These are phyloP conservation scores for Cadophora malorum DNA, from an alignment of 2,329 filamentous ascomycete species.

Conservation along the genomic window DNA sequence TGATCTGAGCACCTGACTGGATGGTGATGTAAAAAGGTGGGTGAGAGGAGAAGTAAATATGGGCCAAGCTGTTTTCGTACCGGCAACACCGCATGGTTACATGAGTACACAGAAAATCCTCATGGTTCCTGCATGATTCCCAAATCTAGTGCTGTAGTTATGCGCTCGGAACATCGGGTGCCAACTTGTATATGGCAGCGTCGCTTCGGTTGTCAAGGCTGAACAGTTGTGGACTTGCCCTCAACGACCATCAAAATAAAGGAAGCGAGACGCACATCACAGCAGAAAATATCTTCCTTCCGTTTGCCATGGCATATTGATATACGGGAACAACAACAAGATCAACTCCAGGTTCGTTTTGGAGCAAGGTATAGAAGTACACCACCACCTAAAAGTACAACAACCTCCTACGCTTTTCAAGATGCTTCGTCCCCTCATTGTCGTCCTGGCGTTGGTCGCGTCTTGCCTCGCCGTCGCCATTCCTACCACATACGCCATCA, in stretches of 20 bases:
- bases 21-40: not conserved
- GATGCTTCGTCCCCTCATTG: conserved; percentile 18
- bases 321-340: not conserved
- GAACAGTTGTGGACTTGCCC: not conserved
- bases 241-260: conserved; percentile 10
- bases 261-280: not conserved
- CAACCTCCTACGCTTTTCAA: not conserved
- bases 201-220: conserved; percentile 22
- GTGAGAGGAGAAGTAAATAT: not conserved
- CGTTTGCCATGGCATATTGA: not conserved
- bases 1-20: no score
- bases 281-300: not conserved
- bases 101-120: conserved; percentile 4
- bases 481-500: conserved; percentile 22
- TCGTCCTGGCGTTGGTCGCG: conserved; percentile 4
- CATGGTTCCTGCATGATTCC: conserved; percentile 17
- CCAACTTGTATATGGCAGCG: not conserved
- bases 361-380: not conserved
- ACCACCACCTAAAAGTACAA: not conserved
- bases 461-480: conserved; percentile 10
- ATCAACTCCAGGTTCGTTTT: not conserved
- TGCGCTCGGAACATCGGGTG: conserved; percentile 11
- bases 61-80: not conserved
- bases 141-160: conserved; percentile 3
- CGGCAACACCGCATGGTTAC: conserved; percentile 10